Evolutionary conservation across 148 eudicot species (phyloP).

Genomic region (Hydrangea macrophylla): DNA sequence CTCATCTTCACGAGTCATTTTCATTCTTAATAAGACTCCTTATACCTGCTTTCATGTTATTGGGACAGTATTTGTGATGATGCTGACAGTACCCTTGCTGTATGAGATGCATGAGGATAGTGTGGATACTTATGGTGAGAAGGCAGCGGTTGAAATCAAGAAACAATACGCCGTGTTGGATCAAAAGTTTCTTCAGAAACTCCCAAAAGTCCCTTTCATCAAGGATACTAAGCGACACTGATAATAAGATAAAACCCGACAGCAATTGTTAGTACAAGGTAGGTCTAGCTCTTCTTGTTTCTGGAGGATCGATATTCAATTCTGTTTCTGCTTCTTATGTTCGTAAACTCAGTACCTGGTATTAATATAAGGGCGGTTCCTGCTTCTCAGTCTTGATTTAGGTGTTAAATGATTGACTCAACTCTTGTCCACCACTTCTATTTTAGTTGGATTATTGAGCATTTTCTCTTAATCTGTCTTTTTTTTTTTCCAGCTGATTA

Average conservation of each 20-base stretch:
- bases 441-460: neutral
- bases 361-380: neutral
- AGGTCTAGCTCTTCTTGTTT: neutral
- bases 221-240: slow-evolving; percentile 22
- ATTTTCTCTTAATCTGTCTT: neutral
- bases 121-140: slow-evolving; percentile 32
- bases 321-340: neutral
- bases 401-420: neutral
- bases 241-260: neutral
- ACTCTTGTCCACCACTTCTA: neutral
- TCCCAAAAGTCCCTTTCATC: slow-evolving; percentile 27
- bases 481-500: neutral
- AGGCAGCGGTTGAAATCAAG: slow-evolving; percentile 23
- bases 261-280: neutral
- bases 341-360: neutral
- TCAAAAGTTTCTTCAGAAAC: slow-evolving; percentile 30
- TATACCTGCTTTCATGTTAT: neutral
- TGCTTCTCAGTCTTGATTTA: neutral
- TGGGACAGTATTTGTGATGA: slow-evolving; percentile 28
- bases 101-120: slow-evolving; percentile 34
- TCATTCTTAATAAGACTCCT: neutral
- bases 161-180: slow-evolving; percentile 27
- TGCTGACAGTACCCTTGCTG: slow-evolving; percentile 29
- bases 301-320: neutral
- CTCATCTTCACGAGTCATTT: no score